Conservation (phyloP, 1,139 yeast genomes). For the Yamadazyma oceani region DNA sequence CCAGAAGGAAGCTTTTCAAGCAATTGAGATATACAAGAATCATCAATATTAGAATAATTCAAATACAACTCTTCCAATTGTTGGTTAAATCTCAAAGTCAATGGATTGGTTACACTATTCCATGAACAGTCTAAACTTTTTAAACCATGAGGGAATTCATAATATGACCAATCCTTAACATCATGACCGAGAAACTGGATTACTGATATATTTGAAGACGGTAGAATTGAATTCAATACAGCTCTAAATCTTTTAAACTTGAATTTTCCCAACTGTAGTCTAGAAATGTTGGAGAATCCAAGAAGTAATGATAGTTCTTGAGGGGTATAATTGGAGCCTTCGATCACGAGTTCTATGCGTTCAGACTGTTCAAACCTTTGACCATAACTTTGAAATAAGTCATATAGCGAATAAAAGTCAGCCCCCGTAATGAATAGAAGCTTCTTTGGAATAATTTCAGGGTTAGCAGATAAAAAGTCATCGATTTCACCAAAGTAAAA, state of each 20-base stretch:
- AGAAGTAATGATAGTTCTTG: slow-evolving; percentile 21
- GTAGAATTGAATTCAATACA: slow-evolving; percentile 13
- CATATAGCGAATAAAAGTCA: slow-evolving; percentile 30
- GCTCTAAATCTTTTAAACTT: slow-evolving; percentile 18
- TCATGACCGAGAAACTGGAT: slow-evolving; percentile 36
- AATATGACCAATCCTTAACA: slow-evolving; percentile 28
- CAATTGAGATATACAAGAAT: background rate
- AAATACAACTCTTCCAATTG: slow-evolving; percentile 25
- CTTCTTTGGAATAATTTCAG: slow-evolving; percentile 28
- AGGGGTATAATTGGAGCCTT: slow-evolving; percentile 10
- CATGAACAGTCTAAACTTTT: slow-evolving; percentile 37
- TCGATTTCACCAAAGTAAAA: slow-evolving; percentile 32
- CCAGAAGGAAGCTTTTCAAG: background rate
- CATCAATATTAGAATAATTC: slow-evolving; percentile 16
- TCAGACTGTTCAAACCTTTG: slow-evolving; percentile 17
- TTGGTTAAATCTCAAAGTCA: slow-evolving; percentile 21
- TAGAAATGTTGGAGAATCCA: slow-evolving; percentile 26
- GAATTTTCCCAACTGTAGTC: slow-evolving; percentile 28
- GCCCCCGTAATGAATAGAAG: slow-evolving; percentile 32
- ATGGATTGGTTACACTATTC: slow-evolving; percentile 22
- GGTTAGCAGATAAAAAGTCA: slow-evolving; percentile 28
- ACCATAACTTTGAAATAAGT: slow-evolving; percentile 22
- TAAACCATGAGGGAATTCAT: slow-evolving; percentile 24
- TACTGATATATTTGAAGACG: slow-evolving; percentile 18
- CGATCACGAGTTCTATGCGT: slow-evolving; percentile 28